These are phyloP conservation scores for Vanderwaltozyma yarrowii DNA, from an alignment of 805 yeast genomes.

Conservation along the genomic window DNA sequence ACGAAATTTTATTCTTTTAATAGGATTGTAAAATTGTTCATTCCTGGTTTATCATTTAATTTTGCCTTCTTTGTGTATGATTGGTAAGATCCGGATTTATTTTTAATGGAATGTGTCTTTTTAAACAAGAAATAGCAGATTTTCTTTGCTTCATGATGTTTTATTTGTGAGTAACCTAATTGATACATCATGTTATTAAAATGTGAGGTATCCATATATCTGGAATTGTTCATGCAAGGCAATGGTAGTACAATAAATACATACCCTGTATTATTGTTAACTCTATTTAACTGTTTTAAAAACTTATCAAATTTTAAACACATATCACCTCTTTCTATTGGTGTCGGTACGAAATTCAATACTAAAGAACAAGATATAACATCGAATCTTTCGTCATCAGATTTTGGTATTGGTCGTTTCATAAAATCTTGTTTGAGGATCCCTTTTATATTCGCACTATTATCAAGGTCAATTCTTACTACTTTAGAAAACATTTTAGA, in stretches of 20 bases:
- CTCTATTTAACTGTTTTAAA: constrained; percentile 28
- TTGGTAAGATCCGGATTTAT: constrained; percentile 43
- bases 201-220: constrained; percentile 50
- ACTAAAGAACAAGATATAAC: constrained; percentile 79
- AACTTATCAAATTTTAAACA: constrained; percentile 47
- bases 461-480: constrained; percentile 57
- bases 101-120: constrained; percentile 32
- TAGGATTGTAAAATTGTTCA: constrained; percentile 61
- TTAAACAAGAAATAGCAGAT: constrained; percentile 62
- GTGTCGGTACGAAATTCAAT: constrained; percentile 75
- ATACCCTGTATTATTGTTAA: constrained; percentile 16
- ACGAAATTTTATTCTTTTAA: neutral
- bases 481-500: constrained; percentile 43
- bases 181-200: constrained; percentile 38
- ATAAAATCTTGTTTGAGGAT: constrained; percentile 78
- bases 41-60: constrained; percentile 43
- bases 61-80: constrained; percentile 19
- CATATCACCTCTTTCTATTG: constrained; percentile 69
- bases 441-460: constrained; percentile 59
- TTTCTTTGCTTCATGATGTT: constrained; percentile 53
- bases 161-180: constrained; percentile 47
- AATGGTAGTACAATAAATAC: constrained; percentile 78
- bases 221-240: constrained; percentile 76
- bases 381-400: constrained; percentile 41
- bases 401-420: constrained; percentile 53